Evolutionary conservation across 257 asterid species (phyloP).

Genomic region (Nicotiana attenuata): DNA sequence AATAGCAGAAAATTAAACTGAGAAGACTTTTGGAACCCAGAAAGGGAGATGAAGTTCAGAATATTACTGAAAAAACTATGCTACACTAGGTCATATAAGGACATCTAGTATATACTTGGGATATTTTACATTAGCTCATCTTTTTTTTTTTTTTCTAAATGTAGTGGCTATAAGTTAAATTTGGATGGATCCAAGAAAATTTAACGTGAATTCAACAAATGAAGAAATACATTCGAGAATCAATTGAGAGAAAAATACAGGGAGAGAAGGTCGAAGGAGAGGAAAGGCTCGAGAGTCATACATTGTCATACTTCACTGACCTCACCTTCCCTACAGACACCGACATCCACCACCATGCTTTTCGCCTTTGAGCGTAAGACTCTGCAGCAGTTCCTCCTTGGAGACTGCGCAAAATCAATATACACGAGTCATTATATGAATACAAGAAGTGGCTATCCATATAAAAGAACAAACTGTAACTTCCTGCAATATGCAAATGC

Average conservation of each 20-base stretch:
- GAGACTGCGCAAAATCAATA: constrained; percentile 46
- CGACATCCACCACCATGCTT: constrained; percentile 56
- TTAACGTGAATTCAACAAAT: constrained; percentile 25
- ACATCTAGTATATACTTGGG: background rate
- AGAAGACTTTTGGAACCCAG: background rate
- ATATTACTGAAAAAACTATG: background rate
- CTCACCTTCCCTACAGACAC: constrained; percentile 73
- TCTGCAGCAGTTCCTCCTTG: constrained; percentile 84
- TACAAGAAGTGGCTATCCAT: background rate
- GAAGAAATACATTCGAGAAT: constrained; percentile 27
- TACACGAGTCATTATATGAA: background rate
- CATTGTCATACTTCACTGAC: constrained; percentile 29
- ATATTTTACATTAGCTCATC: constrained; percentile 6
- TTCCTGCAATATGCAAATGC: background rate
- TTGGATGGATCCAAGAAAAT: background rate
- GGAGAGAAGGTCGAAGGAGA: background rate
- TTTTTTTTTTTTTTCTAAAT: background rate
- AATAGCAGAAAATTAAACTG: background rate
- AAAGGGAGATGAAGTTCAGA: background rate
- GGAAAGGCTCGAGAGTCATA: background rate
- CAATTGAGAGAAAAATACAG: constrained; percentile 4
- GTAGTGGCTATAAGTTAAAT: background rate
- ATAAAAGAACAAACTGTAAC: background rate
- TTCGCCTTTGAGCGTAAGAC: constrained; percentile 33
- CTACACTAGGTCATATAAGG: background rate